Conservation (phyloP, 2,329 filamentous ascomycete genomes). For the Fusarium devonianum region DNA sequence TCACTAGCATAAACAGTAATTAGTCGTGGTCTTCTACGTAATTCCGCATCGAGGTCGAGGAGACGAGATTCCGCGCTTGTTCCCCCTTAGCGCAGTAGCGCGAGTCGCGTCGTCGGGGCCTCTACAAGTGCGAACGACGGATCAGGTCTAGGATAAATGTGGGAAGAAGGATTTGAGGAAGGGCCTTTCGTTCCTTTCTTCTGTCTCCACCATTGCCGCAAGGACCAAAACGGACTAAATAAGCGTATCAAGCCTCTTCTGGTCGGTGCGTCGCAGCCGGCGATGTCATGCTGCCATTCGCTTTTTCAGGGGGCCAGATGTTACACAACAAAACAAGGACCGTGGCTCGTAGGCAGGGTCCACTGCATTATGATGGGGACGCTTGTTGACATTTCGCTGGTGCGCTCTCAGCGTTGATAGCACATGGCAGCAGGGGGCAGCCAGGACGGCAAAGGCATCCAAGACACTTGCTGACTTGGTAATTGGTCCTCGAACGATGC, state of each 20-base stretch:
- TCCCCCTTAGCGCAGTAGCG: slow-evolving; percentile 18
- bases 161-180: background rate
- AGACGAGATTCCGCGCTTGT: slow-evolving; percentile 5
- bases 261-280: background rate
- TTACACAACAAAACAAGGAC: background rate
- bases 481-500: background rate
- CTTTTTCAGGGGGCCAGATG: background rate
- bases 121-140: slow-evolving; percentile 22
- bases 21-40: too few relatives aligned
- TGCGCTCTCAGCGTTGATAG: background rate
- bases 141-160: slow-evolving; percentile 32
- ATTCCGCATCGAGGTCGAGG: background rate
- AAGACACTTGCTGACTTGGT: background rate
- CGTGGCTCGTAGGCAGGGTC: too few relatives aligned
- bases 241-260: slow-evolving; percentile 9
- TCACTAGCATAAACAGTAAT: too few relatives aligned
- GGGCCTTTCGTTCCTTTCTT: slow-evolving; percentile 1
- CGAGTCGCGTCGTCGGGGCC: slow-evolving; percentile 4
- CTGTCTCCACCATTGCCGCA: slow-evolving; percentile 23
- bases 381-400: background rate
- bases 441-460: too few relatives aligned
- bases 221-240: slow-evolving; percentile 18
- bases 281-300: background rate
- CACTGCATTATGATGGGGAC: too few relatives aligned
- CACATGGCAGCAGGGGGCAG: slow-evolving; percentile 2